Evolutionary conservation across 2,329 filamentous ascomycete species (phyloP).

Genomic region (Nothophoma quercina): DNA sequence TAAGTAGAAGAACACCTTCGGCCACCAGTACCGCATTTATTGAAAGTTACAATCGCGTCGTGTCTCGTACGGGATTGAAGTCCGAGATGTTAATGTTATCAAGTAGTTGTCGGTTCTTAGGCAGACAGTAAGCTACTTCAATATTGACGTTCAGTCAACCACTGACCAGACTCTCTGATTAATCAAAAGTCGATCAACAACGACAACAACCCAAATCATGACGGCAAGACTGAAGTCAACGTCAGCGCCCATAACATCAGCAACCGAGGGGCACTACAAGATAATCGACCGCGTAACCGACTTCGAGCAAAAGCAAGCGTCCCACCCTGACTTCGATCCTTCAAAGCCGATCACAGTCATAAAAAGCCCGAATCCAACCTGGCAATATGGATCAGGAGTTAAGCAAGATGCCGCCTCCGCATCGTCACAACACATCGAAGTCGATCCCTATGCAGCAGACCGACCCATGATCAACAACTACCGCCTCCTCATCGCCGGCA

Average conservation of each 20-base stretch:
- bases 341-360: slow-evolving; percentile 11
- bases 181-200: background rate
- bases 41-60: too few species aligned
- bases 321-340: slow-evolving; percentile 17
- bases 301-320: slow-evolving; percentile 9
- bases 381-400: slow-evolving; percentile 20
- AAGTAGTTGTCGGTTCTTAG: background rate
- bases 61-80: too few species aligned
- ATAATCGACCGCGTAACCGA: background rate
- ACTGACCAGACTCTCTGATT: background rate
- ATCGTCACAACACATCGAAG: slow-evolving; percentile 9
- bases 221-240: background rate
- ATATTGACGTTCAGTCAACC: background rate
- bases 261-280: background rate
- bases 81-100: background rate
- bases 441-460: slow-evolving; percentile 24
- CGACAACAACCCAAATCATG: too few species aligned
- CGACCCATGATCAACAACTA: slow-evolving; percentile 28
- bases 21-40: too few species aligned
- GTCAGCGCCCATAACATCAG: background rate
- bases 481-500: slow-evolving; percentile 23
- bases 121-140: background rate
- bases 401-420: background rate
- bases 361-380: slow-evolving; percentile 24
- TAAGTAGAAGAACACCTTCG: too few species aligned